Base-by-base conservation (phyloP, 2,329 filamentous ascomycete species). In the Plectosphaerella plurivora region DNA sequence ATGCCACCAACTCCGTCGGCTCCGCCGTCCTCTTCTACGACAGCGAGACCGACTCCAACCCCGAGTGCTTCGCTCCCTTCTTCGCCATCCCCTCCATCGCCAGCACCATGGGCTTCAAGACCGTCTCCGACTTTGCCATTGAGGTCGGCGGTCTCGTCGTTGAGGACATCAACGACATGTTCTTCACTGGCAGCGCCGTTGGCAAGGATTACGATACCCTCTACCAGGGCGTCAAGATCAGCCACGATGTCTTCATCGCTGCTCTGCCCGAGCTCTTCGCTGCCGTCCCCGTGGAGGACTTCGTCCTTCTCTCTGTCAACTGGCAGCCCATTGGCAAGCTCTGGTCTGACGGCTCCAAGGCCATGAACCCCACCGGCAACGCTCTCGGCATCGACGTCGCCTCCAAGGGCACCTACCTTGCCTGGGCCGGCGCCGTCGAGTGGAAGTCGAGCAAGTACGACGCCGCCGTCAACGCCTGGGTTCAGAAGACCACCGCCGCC, bases 21-120 rank as follows among this genome's bases (percentile, higher is more conserved):
- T 64, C 66, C 8, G 66, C 64, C 22, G 68, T 69, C 47, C 60
- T 70, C 12, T 70, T 69, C 63, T 69, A 70, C 53, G 68, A 70
- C 54, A 67, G 64, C 51, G 56, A 63, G 25, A 62, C 56, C 20
- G 52, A 55, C 36, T 56, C 60, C 50, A 64, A 61, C 54, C 67
- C 67, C 2, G 62, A 63, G 3, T 65, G 61, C 45, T 65, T 70
- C 57, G 63, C 64, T 55, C 60, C 62, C 10, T 69, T 69, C 59
- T 66, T 67, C 52, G 60, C 65, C 25, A 68, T 70, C 41, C 67
- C 67, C 9, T 49, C 64, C 25, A 58, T 66, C 41, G 54, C 61
- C 51, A 68, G 59, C 61, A 68, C 64, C 5, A 54, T 68, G 16
- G 64, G 48, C 25, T 69, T 70, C 58, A 68, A 67, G 59, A 69